Conservation (phyloP, 2,329 filamentous ascomycete genomes). For the Aaosphaeria arxii region DNA sequence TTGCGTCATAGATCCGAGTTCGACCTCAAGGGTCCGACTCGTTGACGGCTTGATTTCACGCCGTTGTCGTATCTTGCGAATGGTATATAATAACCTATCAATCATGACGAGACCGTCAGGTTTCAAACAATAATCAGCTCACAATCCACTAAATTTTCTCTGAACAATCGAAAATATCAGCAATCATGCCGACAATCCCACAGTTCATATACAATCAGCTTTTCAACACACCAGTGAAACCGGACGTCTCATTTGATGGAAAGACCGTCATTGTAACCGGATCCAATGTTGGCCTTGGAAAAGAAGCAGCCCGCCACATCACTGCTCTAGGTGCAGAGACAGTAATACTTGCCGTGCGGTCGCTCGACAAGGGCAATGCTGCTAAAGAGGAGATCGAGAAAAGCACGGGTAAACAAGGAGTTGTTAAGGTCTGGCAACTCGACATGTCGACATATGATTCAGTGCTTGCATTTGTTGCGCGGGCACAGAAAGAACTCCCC, state of each 20-base stretch:
- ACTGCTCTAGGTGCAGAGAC: neutral
- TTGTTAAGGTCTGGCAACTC: slow-evolving; percentile 43
- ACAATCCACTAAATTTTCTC: too few relatives aligned
- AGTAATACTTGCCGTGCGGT: slow-evolving; percentile 2
- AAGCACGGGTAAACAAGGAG: slow-evolving; percentile 16
- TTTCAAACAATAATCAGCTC: too few relatives aligned
- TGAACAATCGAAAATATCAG: too few relatives aligned
- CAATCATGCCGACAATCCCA: too few relatives aligned
- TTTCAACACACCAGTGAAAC: slow-evolving; percentile 30
- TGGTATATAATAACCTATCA: too few relatives aligned
- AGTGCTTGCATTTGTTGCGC: slow-evolving; percentile 10
- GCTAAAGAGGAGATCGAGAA: slow-evolving; percentile 35
- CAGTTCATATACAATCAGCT: slow-evolving; percentile 41
- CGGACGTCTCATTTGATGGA: neutral
- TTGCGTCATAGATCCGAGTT: too few relatives aligned
- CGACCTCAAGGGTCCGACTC: too few relatives aligned
- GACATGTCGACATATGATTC: slow-evolving; percentile 37
- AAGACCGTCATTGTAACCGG: slow-evolving; percentile 10
- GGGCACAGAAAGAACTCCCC: neutral
- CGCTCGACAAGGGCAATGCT: slow-evolving; percentile 31
- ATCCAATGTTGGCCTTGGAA: slow-evolving; percentile 10
- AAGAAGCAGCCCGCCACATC: slow-evolving; percentile 9
- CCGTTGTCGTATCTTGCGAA: too few relatives aligned
- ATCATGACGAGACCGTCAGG: too few relatives aligned
- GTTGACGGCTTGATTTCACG: too few relatives aligned